Evolutionary conservation across 2,329 filamentous ascomycete species (phyloP), one percentile per base, ranked within the genome.

Genomic region (Aspergillus persii): DNA sequence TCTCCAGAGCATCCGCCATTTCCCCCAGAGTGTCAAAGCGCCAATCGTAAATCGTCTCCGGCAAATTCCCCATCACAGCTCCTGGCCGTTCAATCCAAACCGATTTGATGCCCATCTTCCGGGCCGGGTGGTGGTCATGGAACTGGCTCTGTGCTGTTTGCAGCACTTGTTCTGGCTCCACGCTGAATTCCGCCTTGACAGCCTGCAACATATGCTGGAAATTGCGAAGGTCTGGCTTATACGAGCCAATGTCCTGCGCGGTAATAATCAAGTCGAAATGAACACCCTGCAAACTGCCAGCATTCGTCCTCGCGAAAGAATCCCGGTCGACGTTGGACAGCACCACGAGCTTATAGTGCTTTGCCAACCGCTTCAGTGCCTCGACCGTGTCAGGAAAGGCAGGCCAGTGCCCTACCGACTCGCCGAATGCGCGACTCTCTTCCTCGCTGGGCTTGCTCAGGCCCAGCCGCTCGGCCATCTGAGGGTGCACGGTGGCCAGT

Each of bases 111-210:
- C 84, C 87, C 26, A 86, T 66, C 68, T 84, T 71, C 73, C 83
- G 84, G 3, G 86, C 86, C 0, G 89, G 86, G 4, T 84, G 81
- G 72, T 91, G 88, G 66, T 92, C 89, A 63, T 88, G 84, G 41
- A 79, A 81, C 71, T 90, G 74, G 62, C 86, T 89, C 73, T 89
- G 83, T 53, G 89, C 90, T 0, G 89, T 88, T 69, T 91, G 88
- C 63, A 91, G 68, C 49, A 92, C 78, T 61, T 86, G 76, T 0
- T 76, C 75, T 64, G 84, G 85, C 31, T 81, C 79, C 0, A 90
- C 71, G 0, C 83, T 86, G 54, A 89, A 82, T 5, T 85, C 81
- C 3, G 72, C 66, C 66, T 82, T 75, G n/a, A 84, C 81, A 41
- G 81, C 78, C 12, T 73, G 70, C 12, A 91, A 76, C 74, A 92